Evolutionary conservation across 1,284 basidiomycete genomes (phyloP).

Genomic region (Sporisorium exsertum): DNA sequence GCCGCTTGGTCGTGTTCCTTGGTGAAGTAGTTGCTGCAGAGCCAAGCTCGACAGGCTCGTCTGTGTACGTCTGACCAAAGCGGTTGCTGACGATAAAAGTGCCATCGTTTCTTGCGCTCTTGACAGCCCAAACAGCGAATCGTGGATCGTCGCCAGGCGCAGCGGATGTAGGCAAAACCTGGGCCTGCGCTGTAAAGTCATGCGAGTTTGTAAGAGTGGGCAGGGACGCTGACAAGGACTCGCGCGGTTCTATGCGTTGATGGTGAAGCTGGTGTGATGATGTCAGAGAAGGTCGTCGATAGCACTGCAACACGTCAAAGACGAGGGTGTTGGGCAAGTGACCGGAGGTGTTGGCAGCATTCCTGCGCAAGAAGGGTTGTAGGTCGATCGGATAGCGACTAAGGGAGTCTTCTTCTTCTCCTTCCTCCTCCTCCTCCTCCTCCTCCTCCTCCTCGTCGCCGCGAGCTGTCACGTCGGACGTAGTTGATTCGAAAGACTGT

Average conservation of each 20-base stretch:
- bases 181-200: slow-evolving; percentile 39
- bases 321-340: slow-evolving; percentile 27
- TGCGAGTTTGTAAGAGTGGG: not conserved
- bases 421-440: too few relatives aligned
- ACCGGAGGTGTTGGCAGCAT: not conserved
- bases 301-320: slow-evolving; percentile 58
- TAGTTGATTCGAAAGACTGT: slow-evolving; percentile 48
- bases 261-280: not conserved
- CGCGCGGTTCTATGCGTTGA: not conserved
- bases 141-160: slow-evolving; percentile 59
- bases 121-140: slow-evolving; percentile 61
- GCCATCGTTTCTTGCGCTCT: slow-evolving; percentile 30
- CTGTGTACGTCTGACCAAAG: slow-evolving; percentile 25
- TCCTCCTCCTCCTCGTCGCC: slow-evolving; percentile 14
- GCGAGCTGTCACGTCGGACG: slow-evolving; percentile 40
- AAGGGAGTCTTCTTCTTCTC: slow-evolving; percentile 4
- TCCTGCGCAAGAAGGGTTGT: slow-evolving; percentile 19
- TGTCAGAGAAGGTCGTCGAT: slow-evolving; percentile 17
- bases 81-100: slow-evolving; percentile 41
- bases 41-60: slow-evolving; percentile 6
- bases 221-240: not conserved
- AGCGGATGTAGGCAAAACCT: slow-evolving; percentile 40
- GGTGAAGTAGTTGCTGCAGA: slow-evolving; percentile 15
- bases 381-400: slow-evolving; percentile 29
- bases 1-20: slow-evolving; percentile 20